phyloP scores from a whole-genome alignment of 2,329 filamentous ascomycete genomes.

The Exophiala calicioides region DNA sequence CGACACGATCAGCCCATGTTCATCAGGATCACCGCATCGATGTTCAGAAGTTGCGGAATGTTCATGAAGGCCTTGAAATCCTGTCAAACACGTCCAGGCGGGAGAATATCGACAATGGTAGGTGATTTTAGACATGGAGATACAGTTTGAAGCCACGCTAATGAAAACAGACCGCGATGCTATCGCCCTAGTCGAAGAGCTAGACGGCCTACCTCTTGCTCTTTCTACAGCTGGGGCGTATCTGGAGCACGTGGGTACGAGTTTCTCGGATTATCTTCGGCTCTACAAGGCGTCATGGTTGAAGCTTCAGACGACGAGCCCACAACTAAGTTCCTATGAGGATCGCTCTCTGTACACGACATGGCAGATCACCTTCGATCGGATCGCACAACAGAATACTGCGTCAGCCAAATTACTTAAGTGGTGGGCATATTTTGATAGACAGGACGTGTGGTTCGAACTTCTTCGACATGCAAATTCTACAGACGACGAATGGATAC shows the following conservation, averaged over 20 bases:
- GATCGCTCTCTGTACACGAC: conserved; percentile 25
- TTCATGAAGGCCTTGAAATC: conserved; percentile 19
- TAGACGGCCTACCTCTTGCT: conserved; percentile 51
- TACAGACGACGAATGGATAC: conserved; percentile 29
- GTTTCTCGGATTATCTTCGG: conserved; percentile 42
- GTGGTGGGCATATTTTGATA: conserved; percentile 49
- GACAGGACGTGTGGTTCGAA: conserved; percentile 49
- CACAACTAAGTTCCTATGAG: conserved; percentile 15
- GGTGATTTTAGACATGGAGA: background rate
- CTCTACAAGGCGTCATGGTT: conserved; percentile 44
- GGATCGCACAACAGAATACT: conserved; percentile 13
- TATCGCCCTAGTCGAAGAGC: conserved; percentile 34
- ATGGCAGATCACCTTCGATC: conserved; percentile 24
- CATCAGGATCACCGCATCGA: conserved; percentile 10
- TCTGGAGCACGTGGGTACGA: conserved; percentile 41
- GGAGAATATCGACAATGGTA: conserved; percentile 16
- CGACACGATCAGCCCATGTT: conserved; percentile 23
- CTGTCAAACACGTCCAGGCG: conserved; percentile 14
- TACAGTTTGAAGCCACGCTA: background rate
- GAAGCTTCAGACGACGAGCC: background rate
- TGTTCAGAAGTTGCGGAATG: conserved; percentile 6
- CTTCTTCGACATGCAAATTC: conserved; percentile 34
- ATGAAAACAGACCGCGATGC: conserved; percentile 18
- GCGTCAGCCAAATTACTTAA: conserved; percentile 40
- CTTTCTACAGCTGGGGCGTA: conserved; percentile 50